Percentiles rank a stretch among this genome's conserved stretches.
Evolutionary conservation across 192 early-diverging fungal genomes (phyloP).

Genomic region (Entomortierella lignicola): DNA sequence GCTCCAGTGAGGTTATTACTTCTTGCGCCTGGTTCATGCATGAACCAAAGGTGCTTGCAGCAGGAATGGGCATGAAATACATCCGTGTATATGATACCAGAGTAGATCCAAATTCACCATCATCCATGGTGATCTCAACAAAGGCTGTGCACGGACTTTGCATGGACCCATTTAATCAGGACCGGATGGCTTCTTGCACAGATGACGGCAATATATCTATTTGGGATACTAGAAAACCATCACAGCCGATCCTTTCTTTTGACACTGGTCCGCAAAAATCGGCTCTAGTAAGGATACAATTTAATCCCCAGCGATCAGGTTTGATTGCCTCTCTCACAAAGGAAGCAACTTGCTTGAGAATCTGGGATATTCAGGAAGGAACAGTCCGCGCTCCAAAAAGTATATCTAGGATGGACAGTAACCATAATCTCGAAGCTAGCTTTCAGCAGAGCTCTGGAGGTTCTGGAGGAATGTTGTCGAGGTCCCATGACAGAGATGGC

Average conservation of each 20-base stretch:
- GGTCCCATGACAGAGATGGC: conserved; percentile 44
- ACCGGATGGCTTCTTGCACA: conserved; percentile 78
- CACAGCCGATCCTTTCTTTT: conserved; percentile 62
- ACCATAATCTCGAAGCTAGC: conserved; percentile 11
- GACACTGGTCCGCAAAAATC: conserved; percentile 32
- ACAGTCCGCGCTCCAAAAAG: conserved; percentile 35
- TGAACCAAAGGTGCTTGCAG: conserved; percentile 65
- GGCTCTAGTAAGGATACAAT: conserved; percentile 65
- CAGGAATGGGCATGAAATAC: conserved; percentile 79
- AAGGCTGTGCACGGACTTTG: conserved; percentile 77
- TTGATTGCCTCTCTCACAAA: conserved; percentile 68
- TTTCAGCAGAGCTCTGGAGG: conserved; percentile 20
- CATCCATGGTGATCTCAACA: conserved; percentile 68
- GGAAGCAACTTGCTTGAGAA: conserved; percentile 62
- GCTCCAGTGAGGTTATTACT: conserved; percentile 70
- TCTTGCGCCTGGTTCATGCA: conserved; percentile 77
- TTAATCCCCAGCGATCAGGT: conserved; percentile 68
- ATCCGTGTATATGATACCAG: conserved; percentile 78
- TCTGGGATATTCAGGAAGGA: conserved; percentile 79
- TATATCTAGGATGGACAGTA: conserved; percentile 34
- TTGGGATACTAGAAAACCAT: conserved; percentile 80
- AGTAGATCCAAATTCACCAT: conserved; percentile 58
- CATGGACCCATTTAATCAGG: conserved; percentile 74
- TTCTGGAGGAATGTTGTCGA: conserved; percentile 19
- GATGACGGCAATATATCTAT: conserved; percentile 74